Base-by-base conservation (phyloP, 441 rosid genomes). In the Populus hybrid region DNA sequence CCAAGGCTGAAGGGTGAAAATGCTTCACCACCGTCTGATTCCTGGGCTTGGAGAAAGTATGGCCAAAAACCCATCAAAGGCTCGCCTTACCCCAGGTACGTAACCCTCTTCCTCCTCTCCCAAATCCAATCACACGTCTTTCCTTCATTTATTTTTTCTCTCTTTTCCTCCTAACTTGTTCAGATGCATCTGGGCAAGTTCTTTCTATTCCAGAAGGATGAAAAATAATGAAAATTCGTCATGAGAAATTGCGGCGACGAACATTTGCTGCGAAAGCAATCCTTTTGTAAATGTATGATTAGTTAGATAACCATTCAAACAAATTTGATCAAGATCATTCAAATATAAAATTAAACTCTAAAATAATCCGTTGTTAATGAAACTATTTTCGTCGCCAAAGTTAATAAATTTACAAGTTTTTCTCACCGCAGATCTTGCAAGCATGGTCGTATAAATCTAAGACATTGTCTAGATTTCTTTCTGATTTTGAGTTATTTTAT, bases 1-100 rank as follows among this genome's bases (percentile, higher is more conserved):
- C 74, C 92, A 8, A 76, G 95, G 74, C 82, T 89, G 68, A 95
- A 90, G 81, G 94, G 97, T 0, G 98, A 94, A 75, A 81, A 87
- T 61, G 85, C 92, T 38, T 90, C 97, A 1, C 82, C 86, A 20
- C 99, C 98, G 68, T 83, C 98, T 0, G 99, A 95, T 85, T 94
- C 97, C n/a, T 95, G 98, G 98, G 97, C 99, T 1, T 95, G 99
- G 99, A 80, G 99, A 78, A 95, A 95, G 77, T 95, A 95, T 77
- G 99, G 99, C 64, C 99, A 95, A 73, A 95, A 95, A 82, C 99
- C 99, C 78, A 94, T 95, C 91, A 95, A 95, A 80, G 99, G 99
- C 53, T 92, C 99, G 8, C 99, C 99, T 61, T 95, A 90, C 80
- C 99, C 99, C 18, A 90, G 97, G 97, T 90, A 71, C 16, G 24